Conservation (phyloP, 1,284 basidiomycete genomes). For the Cutaneotrichosporon sp. region DNA sequence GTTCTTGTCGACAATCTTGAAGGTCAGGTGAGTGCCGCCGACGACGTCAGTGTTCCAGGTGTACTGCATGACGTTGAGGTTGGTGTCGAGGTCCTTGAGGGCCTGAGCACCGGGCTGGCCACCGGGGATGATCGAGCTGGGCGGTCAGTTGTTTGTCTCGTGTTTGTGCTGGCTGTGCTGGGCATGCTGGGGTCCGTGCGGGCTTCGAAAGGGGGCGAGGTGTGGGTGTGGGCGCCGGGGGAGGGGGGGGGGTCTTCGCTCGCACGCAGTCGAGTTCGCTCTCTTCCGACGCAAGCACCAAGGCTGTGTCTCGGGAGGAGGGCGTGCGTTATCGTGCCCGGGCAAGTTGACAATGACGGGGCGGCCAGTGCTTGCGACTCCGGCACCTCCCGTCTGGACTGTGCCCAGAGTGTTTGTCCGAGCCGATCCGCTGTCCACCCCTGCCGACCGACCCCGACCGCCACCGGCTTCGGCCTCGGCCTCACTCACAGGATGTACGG, state of each 20-base stretch:
- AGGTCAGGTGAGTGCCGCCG: conserved; percentile 37
- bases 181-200: neutral
- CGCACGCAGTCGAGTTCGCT: neutral
- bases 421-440: neutral
- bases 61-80: conserved; percentile 29
- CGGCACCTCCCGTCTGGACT: too few relatives aligned
- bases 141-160: conserved; percentile 2
- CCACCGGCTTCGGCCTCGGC: too few relatives aligned
- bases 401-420: neutral
- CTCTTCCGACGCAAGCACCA: too few relatives aligned
- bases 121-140: conserved; percentile 46
- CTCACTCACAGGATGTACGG: conserved; percentile 52
- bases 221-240: too few relatives aligned
- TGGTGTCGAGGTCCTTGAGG: conserved; percentile 32
- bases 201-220: neutral
- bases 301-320: too few relatives aligned
- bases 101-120: conserved; percentile 38
- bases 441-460: too few relatives aligned
- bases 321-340: too few relatives aligned
- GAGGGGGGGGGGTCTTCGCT: neutral
- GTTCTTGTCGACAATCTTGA: conserved; percentile 41
- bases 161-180: neutral
- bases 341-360: too few relatives aligned
- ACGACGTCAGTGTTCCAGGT: conserved; percentile 48
- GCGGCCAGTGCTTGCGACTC: too few relatives aligned